Evolutionary conservation across 148 eudicot species (phyloP), one percentile per base, ranked within the genome.

Genomic region (Nepenthes gracilis): DNA sequence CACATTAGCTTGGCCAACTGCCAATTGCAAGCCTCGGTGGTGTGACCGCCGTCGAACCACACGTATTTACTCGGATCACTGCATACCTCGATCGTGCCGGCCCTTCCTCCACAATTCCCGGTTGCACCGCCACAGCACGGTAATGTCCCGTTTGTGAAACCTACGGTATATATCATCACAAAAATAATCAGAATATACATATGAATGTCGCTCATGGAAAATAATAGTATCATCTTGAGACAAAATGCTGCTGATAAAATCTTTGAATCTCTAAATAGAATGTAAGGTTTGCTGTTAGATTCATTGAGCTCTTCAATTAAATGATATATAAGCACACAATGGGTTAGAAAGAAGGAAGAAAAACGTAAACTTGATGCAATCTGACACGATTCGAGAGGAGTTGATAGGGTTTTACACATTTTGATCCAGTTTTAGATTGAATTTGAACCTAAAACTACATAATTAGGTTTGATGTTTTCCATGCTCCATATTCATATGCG

Each of bases 31-130:
- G 58, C 54, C 47, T 68, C 60, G 2, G 72, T 61, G 8, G 66
- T 47, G 49, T 68, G 72, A 12, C 66, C 72, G 2, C 66, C 66
- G 55, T 68, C 72, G 10, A 61, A 68, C 55, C 61, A 68, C 23
- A 68, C 52, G 37, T 68, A 68, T 33, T 61, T 45, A 35, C 51
- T 61, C 35, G 72, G 66, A 62, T 61, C 51, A 34, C 33, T 47
- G 32, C 72, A 68, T 5, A 68, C 61, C 6, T 36, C 49, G 2
- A 2, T 32, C 14, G 13, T 32, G 36, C 64, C 56, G 5, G 35
- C 53, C 9, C 10, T 58, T 4, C 36, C 50, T 37, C 70, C 70
- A 2, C 54, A 51, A 9, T 13, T 13, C 12, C 50, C 10, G 2
- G 14, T 38, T n/a, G 54, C 61, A 54, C 55, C 53, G 0, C 14